These are phyloP conservation scores for Talaromyces sp. DNA, from an alignment of 2,329 filamentous ascomycete species.

Conservation along the genomic window DNA sequence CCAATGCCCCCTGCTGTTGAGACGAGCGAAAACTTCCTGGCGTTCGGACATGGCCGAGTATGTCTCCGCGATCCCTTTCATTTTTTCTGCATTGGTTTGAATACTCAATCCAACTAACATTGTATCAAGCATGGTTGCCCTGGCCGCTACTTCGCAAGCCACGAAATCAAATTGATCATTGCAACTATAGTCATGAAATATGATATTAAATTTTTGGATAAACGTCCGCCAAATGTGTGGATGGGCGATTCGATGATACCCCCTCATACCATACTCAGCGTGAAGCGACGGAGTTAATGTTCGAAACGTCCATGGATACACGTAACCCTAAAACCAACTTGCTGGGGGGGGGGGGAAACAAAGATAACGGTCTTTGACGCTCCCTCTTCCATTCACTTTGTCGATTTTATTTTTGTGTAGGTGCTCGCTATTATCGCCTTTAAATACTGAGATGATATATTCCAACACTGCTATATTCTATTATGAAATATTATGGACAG, in stretches of 20 bases:
- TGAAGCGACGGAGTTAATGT: background rate
- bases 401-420: no score
- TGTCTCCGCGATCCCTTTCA: background rate
- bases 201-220: background rate
- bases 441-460: no score
- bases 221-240: constrained; percentile 1
- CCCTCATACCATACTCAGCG: background rate
- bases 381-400: no score
- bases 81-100: background rate
- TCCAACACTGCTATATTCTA: no score
- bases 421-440: no score
- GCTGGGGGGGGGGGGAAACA: no score
- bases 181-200: background rate
- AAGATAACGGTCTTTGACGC: no score
- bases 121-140: background rate
- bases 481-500: no score
- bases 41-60: background rate
- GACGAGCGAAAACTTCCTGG: background rate
- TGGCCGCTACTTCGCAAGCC: background rate
- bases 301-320: no score
- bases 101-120: background rate
- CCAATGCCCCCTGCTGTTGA: background rate
- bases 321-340: no score
- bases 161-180: background rate
- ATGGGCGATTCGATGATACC: background rate